phyloP scores from a whole-genome alignment of 495 filamentous ascomycete genomes.

The Friedmanniomyces endolithicus region DNA sequence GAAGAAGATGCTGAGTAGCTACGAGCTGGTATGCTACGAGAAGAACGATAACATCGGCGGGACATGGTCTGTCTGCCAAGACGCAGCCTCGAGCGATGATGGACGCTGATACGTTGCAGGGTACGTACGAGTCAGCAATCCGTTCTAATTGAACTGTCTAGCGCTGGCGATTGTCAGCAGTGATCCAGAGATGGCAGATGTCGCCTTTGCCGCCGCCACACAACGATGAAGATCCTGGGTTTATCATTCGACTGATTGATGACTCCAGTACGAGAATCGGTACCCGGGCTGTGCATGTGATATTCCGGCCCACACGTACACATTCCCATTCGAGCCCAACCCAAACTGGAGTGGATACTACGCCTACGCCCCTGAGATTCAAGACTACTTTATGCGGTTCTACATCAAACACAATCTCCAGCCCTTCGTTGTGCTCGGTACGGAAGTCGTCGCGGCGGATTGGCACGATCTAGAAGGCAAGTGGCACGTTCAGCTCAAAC shows the following conservation, averaged over 20 bases:
- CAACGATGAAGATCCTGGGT: too few relatives aligned
- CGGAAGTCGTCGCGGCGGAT: conserved; percentile 8
- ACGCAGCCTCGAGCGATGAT: background rate
- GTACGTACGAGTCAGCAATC: too few relatives aligned
- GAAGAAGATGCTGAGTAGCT: conserved; percentile 18
- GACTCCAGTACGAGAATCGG: conserved; percentile 20
- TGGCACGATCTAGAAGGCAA: conserved; percentile 28
- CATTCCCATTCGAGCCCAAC: conserved; percentile 24
- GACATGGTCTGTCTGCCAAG: conserved; percentile 38
- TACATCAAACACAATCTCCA: conserved; percentile 16
- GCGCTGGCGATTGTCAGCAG: too few relatives aligned
- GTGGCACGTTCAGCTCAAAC: conserved; percentile 26
- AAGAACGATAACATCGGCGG: conserved; percentile 63
- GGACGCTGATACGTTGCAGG: background rate
- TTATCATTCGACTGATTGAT: too few relatives aligned
- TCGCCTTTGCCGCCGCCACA: too few relatives aligned
- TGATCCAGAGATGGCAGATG: too few relatives aligned
- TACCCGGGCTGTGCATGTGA: conserved; percentile 28
- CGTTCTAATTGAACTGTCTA: too few relatives aligned
- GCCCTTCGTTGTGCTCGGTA: conserved; percentile 8
- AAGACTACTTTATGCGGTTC: conserved; percentile 19
- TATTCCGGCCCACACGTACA: conserved; percentile 21
- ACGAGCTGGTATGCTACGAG: conserved; percentile 41
- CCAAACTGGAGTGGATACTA: conserved; percentile 16
- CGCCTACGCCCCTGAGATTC: conserved; percentile 18